Base-by-base conservation (phyloP, 2,329 filamentous ascomycete species). In the Xylariaceae sp. region DNA sequence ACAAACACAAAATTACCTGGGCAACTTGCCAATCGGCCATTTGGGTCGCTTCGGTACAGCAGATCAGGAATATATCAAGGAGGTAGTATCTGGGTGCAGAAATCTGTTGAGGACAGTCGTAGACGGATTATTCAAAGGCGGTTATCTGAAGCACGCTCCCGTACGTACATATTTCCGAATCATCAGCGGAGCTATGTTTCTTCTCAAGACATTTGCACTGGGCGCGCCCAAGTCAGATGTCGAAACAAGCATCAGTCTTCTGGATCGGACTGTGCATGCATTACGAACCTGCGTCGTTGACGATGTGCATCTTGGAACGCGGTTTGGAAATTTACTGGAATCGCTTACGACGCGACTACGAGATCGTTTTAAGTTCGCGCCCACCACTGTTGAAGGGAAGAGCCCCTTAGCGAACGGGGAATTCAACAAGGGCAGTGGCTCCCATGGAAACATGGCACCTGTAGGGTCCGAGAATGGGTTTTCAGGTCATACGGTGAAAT, bases 101-200 rank as follows among this genome's bases (percentile, higher is more conserved):
- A 89, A 87, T 60, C 79, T 94, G n/a, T 75, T 94, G 10, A 79
- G 81, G 47, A 86, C 86, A 0, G 88, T 94, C 0, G 87, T 92
- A 7, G 83, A 92, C 19, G 87, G 87, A 2, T 77, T 94, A 16
- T 76, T 88, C 4, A 87, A 88, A 0, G 81, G 81, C 6, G 86
- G 86, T 37, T 91, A 88, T 63, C 82, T 94, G 42, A 89, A 89
- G 66, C 89, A 92, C 65, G 88, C 88, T 0, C 89, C 89, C 0
- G 89, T 94, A 4, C 80, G 89, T 44, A 92, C 89, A 0, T 92
- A 92, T 68, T 92, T 94, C 73, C 84, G 89, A 53, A 92, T 94
- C 67, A 89, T 92, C 60, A 89, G 85, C 54, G 88, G 89, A 3
- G 87, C 88, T 58, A 92, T 92, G 81, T 92, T 94, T 65, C 71